Conservation (phyloP, 305 asterid genomes). For the Solanum hybrid region DNA sequence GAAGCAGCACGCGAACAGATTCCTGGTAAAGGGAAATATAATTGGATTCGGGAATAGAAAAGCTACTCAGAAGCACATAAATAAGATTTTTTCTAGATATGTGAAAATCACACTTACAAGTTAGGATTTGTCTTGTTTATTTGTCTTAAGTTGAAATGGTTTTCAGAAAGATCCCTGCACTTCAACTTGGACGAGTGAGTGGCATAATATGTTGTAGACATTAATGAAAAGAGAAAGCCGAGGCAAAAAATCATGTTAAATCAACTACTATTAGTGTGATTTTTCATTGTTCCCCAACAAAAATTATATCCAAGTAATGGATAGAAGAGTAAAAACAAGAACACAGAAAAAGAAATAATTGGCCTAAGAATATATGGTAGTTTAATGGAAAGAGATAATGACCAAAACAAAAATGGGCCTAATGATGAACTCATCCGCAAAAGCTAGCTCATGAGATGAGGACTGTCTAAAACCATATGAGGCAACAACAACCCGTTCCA, state of each 20-base stretch:
- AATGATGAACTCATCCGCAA: not conserved
- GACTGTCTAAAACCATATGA: not conserved
- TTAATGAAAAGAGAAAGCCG: not conserved
- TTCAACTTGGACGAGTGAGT: not conserved
- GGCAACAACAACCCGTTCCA: not conserved
- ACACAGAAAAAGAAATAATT: not conserved
- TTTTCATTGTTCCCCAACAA: not conserved
- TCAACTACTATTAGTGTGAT: not conserved
- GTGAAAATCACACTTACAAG: not conserved
- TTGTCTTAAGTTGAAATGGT: not conserved
- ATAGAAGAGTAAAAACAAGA: not conserved
- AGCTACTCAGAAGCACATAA: not conserved
- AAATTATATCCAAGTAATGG: not conserved
- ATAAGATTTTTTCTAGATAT: not conserved
- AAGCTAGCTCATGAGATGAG: not conserved
- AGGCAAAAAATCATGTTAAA: not conserved
- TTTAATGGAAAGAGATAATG: not conserved
- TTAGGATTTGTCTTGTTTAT: not conserved
- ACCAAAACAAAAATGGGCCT: not conserved
- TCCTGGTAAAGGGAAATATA: not conserved
- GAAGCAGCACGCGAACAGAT: slow-evolving; percentile 9
- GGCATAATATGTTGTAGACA: not conserved
- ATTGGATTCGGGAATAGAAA: not conserved
- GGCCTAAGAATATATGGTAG: not conserved
- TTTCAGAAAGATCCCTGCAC: slow-evolving; percentile 19